Evolutionary conservation across 2,329 filamentous ascomycete genomes (phyloP).

Genomic region (Ascosphaera apis): DNA sequence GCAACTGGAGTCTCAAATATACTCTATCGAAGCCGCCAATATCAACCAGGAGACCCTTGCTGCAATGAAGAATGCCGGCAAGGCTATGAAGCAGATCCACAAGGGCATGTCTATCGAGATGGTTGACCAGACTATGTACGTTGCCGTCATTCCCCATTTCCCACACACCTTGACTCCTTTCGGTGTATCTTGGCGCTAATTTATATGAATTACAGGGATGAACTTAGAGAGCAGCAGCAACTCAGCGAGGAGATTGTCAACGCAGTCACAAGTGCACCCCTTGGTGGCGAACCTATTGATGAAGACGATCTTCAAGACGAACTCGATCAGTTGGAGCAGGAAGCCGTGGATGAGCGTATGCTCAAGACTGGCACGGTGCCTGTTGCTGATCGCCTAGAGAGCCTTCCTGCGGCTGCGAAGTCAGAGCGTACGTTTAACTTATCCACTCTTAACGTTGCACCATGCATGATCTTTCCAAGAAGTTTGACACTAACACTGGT

Average conservation of each 20-base stretch:
- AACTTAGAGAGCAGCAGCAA: constrained; percentile 72
- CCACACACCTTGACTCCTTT: neutral
- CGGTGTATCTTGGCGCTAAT: neutral
- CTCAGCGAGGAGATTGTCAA: constrained; percentile 82
- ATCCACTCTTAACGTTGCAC: neutral
- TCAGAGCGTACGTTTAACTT: constrained; percentile 43
- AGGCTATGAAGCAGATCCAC: constrained; percentile 86
- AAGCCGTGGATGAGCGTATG: constrained; percentile 84
- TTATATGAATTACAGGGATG: constrained; percentile 38
- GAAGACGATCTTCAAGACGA: constrained; percentile 72
- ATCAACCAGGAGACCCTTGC: constrained; percentile 93
- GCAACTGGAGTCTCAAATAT: constrained; percentile 86
- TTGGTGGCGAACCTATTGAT: constrained; percentile 45
- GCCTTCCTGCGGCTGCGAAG: constrained; percentile 51
- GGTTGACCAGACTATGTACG: constrained; percentile 85
- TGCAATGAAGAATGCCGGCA: constrained; percentile 76
- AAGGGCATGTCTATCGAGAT: constrained; percentile 77
- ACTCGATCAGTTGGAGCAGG: constrained; percentile 69
- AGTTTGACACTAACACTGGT: constrained; percentile 4
- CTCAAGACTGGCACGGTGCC: constrained; percentile 69
- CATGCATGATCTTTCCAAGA: neutral
- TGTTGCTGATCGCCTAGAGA: constrained; percentile 47
- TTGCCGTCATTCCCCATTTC: constrained; percentile 8
- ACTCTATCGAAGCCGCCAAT: constrained; percentile 90
- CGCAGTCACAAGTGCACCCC: constrained; percentile 51